Base-by-base conservation (phyloP, 2,329 filamentous ascomycete species). In the Teratosphaeria epicoccoides region DNA sequence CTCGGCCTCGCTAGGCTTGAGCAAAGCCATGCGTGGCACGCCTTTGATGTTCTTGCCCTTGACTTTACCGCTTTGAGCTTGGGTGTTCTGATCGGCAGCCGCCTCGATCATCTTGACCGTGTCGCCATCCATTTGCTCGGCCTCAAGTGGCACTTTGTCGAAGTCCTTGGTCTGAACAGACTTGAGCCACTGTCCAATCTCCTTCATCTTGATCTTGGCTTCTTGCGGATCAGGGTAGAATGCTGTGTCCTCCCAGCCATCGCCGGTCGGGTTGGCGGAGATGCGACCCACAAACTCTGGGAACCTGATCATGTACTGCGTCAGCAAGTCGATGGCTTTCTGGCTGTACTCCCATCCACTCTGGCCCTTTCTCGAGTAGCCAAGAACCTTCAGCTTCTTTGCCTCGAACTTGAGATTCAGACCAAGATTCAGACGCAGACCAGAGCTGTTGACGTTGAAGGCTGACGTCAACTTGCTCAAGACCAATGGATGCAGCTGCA, bases 371-470 rank as follows among this genome's bases (percentile, higher is more conserved):
- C 89, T 85, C 23, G 91, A 95, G 69, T 96, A 98, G 0, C 93
- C 93, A 26, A 98, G 73, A 6, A 98, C 93, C 72, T 98, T 98
- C 61, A 90, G 79, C 70, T 96, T 95, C 71, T 88, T 91, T 2
- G 82, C 88, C 67, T 98, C 93, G 54, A 98, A 98, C 68, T 98
- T 98, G 59, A 98, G 77, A 64, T 98, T 98, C 55, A 98, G 76
- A 0, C 93, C 93, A 23, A 98, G 74, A 62, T 98, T 98, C 56
- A 95, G 78, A 61, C 87, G 86, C 53, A 89, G 75, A 24, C 87
- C 88, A 52, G 88, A 88, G 3, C 91, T 82, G 17, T 82, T 81
- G 52, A 98, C 87, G 50, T 84, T 86, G 68, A 95, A 97, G 0
- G 91, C 90, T 1, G 93, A 95, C 0, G 93, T 97, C 62, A 98